These are phyloP conservation scores for Solanum etuberosum DNA, from an alignment of 257 asterid genomes.

Conservation along the genomic window DNA sequence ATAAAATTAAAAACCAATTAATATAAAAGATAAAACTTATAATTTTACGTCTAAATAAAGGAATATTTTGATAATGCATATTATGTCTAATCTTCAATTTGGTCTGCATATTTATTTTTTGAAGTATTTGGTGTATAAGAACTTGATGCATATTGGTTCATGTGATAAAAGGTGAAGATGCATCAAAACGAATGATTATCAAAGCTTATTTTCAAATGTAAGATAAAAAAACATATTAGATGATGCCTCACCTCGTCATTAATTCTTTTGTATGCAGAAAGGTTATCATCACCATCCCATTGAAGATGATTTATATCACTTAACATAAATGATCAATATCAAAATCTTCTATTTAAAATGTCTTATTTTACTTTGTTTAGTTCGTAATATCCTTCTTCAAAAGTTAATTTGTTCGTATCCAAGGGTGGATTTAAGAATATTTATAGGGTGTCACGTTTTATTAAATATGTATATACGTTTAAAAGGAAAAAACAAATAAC, in stretches of 20 bases:
- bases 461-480: too few species aligned
- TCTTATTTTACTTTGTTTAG: not conserved
- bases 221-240: not conserved
- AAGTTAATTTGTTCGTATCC: not conserved
- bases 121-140: not conserved
- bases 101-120: not conserved
- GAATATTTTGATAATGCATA: not conserved
- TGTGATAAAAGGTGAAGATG: not conserved
- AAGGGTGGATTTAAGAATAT: too few species aligned
- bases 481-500: too few species aligned
- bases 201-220: not conserved
- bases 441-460: too few species aligned
- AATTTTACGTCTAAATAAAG: not conserved
- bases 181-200: not conserved
- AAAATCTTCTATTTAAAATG: too few species aligned
- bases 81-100: not conserved
- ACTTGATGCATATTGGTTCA: not conserved
- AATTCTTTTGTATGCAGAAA: not conserved
- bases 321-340: too few species aligned
- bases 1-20: not conserved
- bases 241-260: not conserved
- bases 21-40: too few species aligned
- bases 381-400: not conserved
- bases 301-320: too few species aligned
- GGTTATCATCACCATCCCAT: too few species aligned